Conservation (phyloP, 129 eudicot genomes). For the Ambrosia artemisiifolia region DNA sequence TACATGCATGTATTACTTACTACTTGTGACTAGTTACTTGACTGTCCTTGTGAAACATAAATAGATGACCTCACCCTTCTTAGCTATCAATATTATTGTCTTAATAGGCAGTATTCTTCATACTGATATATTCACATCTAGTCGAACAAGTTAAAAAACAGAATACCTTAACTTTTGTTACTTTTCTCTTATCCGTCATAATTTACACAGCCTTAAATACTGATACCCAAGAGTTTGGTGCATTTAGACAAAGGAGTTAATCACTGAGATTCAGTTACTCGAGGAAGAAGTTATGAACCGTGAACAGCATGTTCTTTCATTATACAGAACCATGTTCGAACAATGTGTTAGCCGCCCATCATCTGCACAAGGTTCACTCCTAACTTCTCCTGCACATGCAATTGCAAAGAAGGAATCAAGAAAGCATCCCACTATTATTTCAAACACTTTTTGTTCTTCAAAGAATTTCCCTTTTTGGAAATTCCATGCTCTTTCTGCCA, state of each 20-base stretch:
- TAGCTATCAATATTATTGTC: no score
- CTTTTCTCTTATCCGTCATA: not conserved
- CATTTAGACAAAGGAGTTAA: slow-evolving; percentile 70
- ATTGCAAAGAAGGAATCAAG: slow-evolving; percentile 49
- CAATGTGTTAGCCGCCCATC: slow-evolving; percentile 61
- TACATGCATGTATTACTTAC: not conserved
- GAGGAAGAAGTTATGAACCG: slow-evolving; percentile 87
- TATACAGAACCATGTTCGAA: slow-evolving; percentile 77
- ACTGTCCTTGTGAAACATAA: not conserved
- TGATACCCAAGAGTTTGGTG: slow-evolving; percentile 7
- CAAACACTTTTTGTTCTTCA: slow-evolving; percentile 83
- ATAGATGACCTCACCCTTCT: not conserved
- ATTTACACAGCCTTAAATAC: slow-evolving; percentile 18
- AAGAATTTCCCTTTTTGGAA: slow-evolving; percentile 64
- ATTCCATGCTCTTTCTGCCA: slow-evolving; percentile 49
- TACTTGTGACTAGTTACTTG: not conserved
- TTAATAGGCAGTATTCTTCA: no score
- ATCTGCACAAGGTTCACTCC: slow-evolving; percentile 58
- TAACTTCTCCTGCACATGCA: slow-evolving; percentile 63
- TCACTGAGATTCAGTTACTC: slow-evolving; percentile 80
- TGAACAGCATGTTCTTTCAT: slow-evolving; percentile 84
- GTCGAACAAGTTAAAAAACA: not conserved
- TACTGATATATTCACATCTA: not conserved
- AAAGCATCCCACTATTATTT: slow-evolving; percentile 74
- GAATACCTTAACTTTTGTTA: not conserved